Base-by-base conservation (phyloP, 2,329 filamentous ascomycete species). In the Aspergillus pseudoterreus region DNA sequence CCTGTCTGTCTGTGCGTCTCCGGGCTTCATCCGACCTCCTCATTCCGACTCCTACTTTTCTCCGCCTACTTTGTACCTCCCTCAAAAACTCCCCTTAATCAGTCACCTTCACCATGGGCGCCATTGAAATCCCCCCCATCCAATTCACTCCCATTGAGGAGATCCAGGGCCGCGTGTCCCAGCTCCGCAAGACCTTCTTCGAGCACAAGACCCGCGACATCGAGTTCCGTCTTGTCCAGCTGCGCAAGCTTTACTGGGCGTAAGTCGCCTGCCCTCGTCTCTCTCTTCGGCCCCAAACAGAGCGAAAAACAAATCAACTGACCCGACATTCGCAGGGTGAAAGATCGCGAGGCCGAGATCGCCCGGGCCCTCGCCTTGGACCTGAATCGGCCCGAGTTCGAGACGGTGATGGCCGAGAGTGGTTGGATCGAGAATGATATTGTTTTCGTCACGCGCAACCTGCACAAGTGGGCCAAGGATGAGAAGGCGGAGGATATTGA, bases 161-260 rank as follows among this genome's bases (percentile, higher is more conserved):
- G 39, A 90, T 96, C 68, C 73, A 83, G 12, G 69, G 70, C 53
- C 80, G 81, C 39, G 81, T 85, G 65, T 77, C 81, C 51, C 80
- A 75, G 6, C 74, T 87, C 41, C 85, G 85, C 65, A 73, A 78
- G 47, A 84, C 86, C n/a, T 97, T 90, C 74, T 79, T 81, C 61
- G 81, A 88, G 15, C 85, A 91, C 70, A 88, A 86, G 74, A 96
- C 92, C 41, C 90, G 90, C 67, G 81, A 89, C 49, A 68, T 96
- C 54, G 82, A 89, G 64, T 97, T 87, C 76, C 85, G 94, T 57
- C 78, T 92, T 57, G 79, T 83, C 49, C 94, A 97, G 79, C 83
- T 99, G 55, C 87, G 92, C 62, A 92, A 91, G 80, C 85, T 97
- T 51, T 97, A 96, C 78, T 97, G 94, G 94, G 91, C 82, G 77